Conservation (phyloP, 2,329 filamentous ascomycete species). For the Exophiala oligosperma region DNA sequence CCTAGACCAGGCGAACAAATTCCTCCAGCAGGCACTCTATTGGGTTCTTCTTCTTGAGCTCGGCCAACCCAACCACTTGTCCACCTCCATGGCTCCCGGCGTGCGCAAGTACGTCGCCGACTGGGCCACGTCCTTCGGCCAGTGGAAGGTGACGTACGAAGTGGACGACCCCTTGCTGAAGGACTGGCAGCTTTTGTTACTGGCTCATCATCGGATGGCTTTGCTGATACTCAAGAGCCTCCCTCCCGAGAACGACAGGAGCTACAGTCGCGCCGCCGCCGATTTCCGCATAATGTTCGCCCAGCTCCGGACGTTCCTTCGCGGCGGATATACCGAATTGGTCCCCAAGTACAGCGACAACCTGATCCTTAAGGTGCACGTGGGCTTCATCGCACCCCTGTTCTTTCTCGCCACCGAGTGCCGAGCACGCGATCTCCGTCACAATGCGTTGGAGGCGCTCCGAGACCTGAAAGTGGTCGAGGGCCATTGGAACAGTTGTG, state of each 20-base stretch:
- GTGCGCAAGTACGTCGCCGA: conserved; percentile 21
- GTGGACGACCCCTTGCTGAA: conserved; percentile 16
- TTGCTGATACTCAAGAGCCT: conserved; percentile 16
- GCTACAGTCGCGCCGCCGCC: conserved; percentile 14
- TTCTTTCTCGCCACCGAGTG: conserved; percentile 22
- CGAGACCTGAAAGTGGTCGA: conserved; percentile 15
- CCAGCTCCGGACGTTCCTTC: conserved; percentile 19
- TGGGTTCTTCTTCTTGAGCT: conserved; percentile 18
- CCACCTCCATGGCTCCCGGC: conserved; percentile 9
- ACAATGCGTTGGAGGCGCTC: conserved; percentile 16
- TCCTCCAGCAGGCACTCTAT: conserved; percentile 18
- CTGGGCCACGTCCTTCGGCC: conserved; percentile 17
- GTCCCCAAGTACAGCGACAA: conserved; percentile 8
- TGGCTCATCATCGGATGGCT: conserved; percentile 21
- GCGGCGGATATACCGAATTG: conserved; percentile 13
- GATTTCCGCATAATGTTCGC: conserved; percentile 24
- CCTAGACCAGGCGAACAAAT: conserved; percentile 14
- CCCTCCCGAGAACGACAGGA: conserved; percentile 17
- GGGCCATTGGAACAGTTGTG: conserved; percentile 22
- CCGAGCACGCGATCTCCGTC: conserved; percentile 17
- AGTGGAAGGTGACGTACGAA: conserved; percentile 15
- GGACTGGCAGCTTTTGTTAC: conserved; percentile 20
- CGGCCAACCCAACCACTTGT: conserved; percentile 11
- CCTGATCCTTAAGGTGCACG: conserved; percentile 11
- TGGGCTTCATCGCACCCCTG: conserved; percentile 20